Evolutionary conservation across 371 early-diverging fungal species (phyloP), one percentile per base, ranked within the genome.

Genomic region (Mucor circinelloides): DNA sequence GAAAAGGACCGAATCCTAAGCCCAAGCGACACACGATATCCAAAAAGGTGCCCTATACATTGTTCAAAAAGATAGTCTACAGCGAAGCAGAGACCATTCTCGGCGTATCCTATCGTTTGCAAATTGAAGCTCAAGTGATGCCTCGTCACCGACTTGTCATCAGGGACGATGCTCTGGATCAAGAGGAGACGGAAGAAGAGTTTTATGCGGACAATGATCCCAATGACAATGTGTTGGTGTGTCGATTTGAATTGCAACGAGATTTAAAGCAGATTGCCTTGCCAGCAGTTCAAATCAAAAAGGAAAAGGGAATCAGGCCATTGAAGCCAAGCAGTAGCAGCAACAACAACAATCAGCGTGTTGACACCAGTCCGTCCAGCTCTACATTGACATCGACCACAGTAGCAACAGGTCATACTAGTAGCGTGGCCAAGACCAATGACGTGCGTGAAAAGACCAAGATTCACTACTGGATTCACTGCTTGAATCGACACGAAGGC

Each of bases 401-500:
- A 19, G 3, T 17, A 56, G 2, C 34, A 59, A 6, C 21, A n/a
- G n/a, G n/a, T n/a, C 21, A 6, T 6, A 15, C 31, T 13, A 23
- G 25, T 8, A 58, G 27, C 15, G 13, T 25, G 3, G 1, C 54
- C 27, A 32, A 55, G 28, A 48, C 28, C 13, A 44, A 52, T 46
- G 56, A 32, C 9, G 25, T 62, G 2, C 61, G 55, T 6, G 54
- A 62, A 52, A 70, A 69, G 58, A 64, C 75, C 0, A 79, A 77
- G 17, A 72, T 83, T 28, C 75, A 73, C n/a, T 80, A 83, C 55
- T 71, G 79, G 55, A 73, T 83, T 15, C 73, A 80, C 27, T 83
- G 83, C 31, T 60, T 83, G 0, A 80, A 79, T 28, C 71, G 76
- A 21, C 80, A 76, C 46, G 72, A 76, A 56, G 60, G 67, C 2